Base-by-base conservation (phyloP, 129 eudicot species). In the Scalesia atractyloides region DNA sequence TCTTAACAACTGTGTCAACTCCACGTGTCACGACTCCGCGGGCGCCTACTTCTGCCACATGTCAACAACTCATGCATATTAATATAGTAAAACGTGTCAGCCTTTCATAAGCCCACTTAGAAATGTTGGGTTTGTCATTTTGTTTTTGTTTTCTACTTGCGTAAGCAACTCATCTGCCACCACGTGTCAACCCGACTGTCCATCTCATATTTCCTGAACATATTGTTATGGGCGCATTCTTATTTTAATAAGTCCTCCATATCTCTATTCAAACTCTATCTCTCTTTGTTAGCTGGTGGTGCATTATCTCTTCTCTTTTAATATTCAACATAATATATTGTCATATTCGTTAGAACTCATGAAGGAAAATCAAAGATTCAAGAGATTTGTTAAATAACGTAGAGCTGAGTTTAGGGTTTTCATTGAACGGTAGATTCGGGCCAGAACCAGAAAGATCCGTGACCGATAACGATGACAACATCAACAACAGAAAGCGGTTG, bases 401-500 rank as follows among this genome's bases (percentile, higher is more conserved):
- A 30, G 34, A 30, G 34, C 34, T 30, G 34, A 30, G 34, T 30
- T 30, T 30, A 30, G 34, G 34, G 34, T 3, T 30, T 4, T 30
- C 34, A 30, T 30, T 30, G 34, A 30, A 30, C 34, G 34, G 34
- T 30, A 30, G 34, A 30, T 30, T 30, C 34, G 34, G 34, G 34
- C 70, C 49, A 47, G 83, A 86, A 78, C 86, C 84, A 49, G 18
- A 54, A 14, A 77, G 65, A 33, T 17, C 33, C 34, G 36, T 1
- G 64, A 18, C 34, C 59, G 7, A 9, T 50, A 26, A 50, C 48
- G 47, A 9, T n/a, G 34, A 33, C 1, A 15, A 8, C 3, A 54
- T 13, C 2, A 69, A 56, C 13, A 72, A 18, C 66, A 70, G 86
- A 68, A 83, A 79, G 76, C 88, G 84, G 82, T 6, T 74, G 67